Conservation (phyloP, 441 rosid species). For the Aquilaria agallochum region DNA sequence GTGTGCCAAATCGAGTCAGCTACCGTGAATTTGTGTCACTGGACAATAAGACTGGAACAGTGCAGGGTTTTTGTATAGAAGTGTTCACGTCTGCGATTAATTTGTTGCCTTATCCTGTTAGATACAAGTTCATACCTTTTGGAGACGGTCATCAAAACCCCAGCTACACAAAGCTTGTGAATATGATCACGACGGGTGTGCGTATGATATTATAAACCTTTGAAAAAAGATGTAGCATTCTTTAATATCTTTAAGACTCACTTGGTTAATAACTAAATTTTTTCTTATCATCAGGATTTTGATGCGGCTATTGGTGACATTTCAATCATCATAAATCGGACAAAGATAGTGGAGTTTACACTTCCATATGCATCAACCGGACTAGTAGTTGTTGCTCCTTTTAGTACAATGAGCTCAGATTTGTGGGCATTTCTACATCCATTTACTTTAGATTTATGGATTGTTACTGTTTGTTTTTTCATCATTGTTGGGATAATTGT, state of each 20-base stretch:
- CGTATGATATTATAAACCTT: conserved; percentile 25
- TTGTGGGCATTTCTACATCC: conserved; percentile 81
- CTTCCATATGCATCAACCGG: conserved; percentile 84
- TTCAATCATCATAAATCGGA: conserved; percentile 68
- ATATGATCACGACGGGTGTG: conserved; percentile 54
- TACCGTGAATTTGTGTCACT: conserved; percentile 65
- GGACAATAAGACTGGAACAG: conserved; percentile 35
- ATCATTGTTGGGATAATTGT: conserved; percentile 65
- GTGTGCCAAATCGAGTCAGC: conserved; percentile 75
- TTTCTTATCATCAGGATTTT: conserved; percentile 44
- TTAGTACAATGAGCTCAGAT: conserved; percentile 29
- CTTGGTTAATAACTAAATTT: neutral
- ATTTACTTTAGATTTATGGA: conserved; percentile 64
- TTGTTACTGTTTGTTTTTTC: conserved; percentile 55
- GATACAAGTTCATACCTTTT: conserved; percentile 52
- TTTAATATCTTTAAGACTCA: too few species aligned
- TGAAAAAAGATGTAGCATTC: too few species aligned
- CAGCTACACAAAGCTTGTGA: conserved; percentile 39
- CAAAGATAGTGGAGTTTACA: conserved; percentile 69
- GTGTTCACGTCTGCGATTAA: conserved; percentile 64
- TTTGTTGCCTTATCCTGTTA: conserved; percentile 65
- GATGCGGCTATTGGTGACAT: conserved; percentile 91
- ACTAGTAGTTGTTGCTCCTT: conserved; percentile 77
- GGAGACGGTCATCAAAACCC: conserved; percentile 85
- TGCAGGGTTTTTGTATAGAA: conserved; percentile 74